Evolutionary conservation across 2,329 filamentous ascomycete genomes (phyloP).

Genomic region (Xylaria sp.): DNA sequence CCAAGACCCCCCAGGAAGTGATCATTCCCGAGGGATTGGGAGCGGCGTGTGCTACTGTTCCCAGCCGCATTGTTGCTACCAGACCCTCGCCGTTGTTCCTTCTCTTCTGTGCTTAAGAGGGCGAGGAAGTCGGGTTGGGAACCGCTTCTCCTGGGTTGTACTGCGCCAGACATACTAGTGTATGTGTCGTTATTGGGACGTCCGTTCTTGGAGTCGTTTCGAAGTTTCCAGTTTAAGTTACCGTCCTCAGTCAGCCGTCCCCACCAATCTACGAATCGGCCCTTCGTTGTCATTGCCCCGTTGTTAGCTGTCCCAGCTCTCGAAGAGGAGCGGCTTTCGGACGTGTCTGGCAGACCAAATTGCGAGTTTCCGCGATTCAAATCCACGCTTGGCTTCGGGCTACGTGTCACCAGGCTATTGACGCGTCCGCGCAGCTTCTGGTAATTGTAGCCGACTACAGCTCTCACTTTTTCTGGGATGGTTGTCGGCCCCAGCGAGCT

Average conservation of each 20-base stretch:
- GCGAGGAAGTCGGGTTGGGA: conserved; percentile 59
- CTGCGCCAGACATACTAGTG: conserved; percentile 44
- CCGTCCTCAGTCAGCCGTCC: conserved; percentile 55
- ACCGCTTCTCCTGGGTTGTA: conserved; percentile 37
- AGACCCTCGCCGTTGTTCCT: conserved; percentile 49
- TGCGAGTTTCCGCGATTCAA: conserved; percentile 66
- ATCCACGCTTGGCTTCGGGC: conserved; percentile 57
- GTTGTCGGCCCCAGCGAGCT: conserved; percentile 63
- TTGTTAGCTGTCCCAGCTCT: conserved; percentile 35
- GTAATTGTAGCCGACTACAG: conserved; percentile 53
- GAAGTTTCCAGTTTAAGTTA: conserved; percentile 53
- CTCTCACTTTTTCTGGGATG: conserved; percentile 55
- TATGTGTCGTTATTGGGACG: conserved; percentile 45
- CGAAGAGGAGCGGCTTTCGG: conserved; percentile 54
- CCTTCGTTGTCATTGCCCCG: conserved; percentile 49
- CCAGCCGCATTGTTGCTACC: conserved; percentile 42
- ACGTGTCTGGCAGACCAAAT: conserved; percentile 53
- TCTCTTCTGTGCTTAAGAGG: conserved; percentile 57
- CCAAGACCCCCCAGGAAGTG: conserved; percentile 56
- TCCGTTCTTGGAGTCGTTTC: conserved; percentile 46
- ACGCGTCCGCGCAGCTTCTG: conserved; percentile 52
- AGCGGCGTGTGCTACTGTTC: conserved; percentile 44
- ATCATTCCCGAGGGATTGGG: conserved; percentile 51
- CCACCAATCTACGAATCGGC: conserved; percentile 59
- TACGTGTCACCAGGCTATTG: conserved; percentile 47